phyloP scores from a whole-genome alignment of 306 rosid genomes.

The Morella rubra region DNA sequence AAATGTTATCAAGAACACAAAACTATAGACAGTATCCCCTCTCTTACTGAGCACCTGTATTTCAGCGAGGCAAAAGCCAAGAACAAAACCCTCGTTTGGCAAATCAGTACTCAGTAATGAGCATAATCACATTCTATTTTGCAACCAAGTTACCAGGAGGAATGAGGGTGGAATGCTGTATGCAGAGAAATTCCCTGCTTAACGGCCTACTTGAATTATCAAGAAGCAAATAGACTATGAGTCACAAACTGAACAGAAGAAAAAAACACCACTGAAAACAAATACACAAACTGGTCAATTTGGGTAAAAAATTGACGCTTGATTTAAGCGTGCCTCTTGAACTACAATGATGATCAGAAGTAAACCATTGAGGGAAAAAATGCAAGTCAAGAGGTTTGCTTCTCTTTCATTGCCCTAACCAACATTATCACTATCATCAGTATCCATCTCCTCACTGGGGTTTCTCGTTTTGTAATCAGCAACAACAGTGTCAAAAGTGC shows the following conservation, averaged over 20 bases:
- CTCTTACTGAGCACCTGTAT: too few species aligned
- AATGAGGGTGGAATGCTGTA: not conserved
- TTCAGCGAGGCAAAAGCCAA: too few species aligned
- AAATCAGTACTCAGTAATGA: not conserved
- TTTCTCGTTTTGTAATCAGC: slow-evolving; percentile 46
- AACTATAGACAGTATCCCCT: too few species aligned
- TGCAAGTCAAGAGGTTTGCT: not conserved
- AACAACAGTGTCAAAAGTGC: slow-evolving; percentile 62
- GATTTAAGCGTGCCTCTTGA: not conserved
- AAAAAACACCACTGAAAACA: not conserved
- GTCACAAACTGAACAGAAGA: not conserved
- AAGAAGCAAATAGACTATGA: not conserved
- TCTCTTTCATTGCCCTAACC: slow-evolving; percentile 4
- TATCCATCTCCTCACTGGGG: not conserved
- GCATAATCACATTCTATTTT: not conserved
- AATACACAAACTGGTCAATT: not conserved
- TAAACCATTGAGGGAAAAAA: not conserved
- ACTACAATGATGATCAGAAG: not conserved
- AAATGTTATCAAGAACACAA: too few species aligned
- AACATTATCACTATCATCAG: slow-evolving; percentile 28
- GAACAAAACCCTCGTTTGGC: not conserved
- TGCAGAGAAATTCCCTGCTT: not conserved
- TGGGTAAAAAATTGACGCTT: not conserved
- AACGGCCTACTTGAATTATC: not conserved
- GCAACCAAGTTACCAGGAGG: not conserved